Percentiles rank a stretch among this genome's conserved stretches.
These are phyloP conservation scores for Centrapalus pauciflorus DNA, from an alignment of 129 eudicot species.

Conservation along the genomic window DNA sequence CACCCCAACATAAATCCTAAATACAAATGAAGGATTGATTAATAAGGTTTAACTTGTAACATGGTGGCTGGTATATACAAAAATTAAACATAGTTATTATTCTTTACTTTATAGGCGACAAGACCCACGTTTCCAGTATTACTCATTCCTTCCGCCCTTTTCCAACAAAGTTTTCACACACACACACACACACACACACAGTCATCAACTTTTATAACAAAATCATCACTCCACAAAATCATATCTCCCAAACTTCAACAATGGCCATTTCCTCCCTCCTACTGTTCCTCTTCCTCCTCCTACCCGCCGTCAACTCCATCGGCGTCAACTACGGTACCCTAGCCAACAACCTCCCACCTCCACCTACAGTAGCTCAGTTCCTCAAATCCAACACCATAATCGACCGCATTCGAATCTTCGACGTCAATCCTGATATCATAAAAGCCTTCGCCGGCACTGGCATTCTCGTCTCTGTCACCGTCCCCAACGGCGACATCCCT, in stretches of 20 bases:
- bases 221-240: no score
- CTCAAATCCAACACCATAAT: slow-evolving; percentile 30
- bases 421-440: slow-evolving; percentile 55
- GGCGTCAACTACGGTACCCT: slow-evolving; percentile 39
- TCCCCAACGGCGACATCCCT: slow-evolving; percentile 90
- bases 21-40: no score
- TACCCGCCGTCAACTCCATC: slow-evolving; percentile 23
- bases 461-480: slow-evolving; percentile 65
- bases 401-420: slow-evolving; percentile 59
- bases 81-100: no score
- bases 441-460: slow-evolving; percentile 67
- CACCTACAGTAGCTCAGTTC: slow-evolving; percentile 27
- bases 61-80: no score
- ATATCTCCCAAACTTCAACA: no score
- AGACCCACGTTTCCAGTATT: slow-evolving; percentile 8
- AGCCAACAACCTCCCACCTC: slow-evolving; percentile 42
- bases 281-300: slow-evolving; percentile 20
- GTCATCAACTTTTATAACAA: not conserved
- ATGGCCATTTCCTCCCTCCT: slow-evolving; percentile 25
- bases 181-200: no score
- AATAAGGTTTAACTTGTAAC: no score
- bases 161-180: not conserved
- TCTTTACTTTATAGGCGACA: slow-evolving; percentile 18
- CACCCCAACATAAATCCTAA: no score
- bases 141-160: slow-evolving; percentile 29